A percentile compares a stretch with the other conserved stretches of the same genome.
These are phyloP conservation scores for Albatrellus ellisii DNA, from an alignment of 768 basidiomycete genomes.

Conservation along the genomic window DNA sequence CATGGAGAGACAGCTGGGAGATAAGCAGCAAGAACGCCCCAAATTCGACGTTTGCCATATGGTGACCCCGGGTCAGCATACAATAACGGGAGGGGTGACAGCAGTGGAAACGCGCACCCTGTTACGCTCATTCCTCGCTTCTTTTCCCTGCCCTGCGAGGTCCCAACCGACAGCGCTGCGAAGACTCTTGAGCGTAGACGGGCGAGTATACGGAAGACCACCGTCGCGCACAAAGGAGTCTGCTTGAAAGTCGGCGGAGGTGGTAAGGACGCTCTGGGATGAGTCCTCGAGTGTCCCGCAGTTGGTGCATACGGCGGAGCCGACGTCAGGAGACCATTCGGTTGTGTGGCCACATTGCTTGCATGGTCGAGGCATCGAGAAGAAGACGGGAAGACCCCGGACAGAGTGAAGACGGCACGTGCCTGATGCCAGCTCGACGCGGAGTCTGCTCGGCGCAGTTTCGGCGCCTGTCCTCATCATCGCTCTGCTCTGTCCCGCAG, in stretches of 20 bases:
- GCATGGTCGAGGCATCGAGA: constrained; percentile 5
- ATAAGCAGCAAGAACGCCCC: background rate
- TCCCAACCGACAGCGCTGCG: constrained; percentile 42
- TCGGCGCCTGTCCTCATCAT: too few species aligned
- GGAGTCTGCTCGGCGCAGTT: too few species aligned
- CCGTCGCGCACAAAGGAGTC: constrained; percentile 22
- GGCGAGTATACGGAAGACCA: constrained; percentile 16
- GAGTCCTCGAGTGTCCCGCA: constrained; percentile 65
- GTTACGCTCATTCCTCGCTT: constrained; percentile 52
- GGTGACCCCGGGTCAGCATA: background rate
- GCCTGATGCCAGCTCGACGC: too few species aligned
- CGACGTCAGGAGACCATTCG: constrained; percentile 10
- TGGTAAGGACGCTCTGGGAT: constrained; percentile 43
- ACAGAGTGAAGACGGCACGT: background rate
- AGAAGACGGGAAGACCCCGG: background rate
- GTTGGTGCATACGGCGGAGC: constrained; percentile 39
- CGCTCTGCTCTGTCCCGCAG: too few species aligned
- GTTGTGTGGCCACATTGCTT: constrained; percentile 10
- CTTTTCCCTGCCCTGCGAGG: constrained; percentile 52
- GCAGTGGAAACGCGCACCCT: constrained; percentile 30
- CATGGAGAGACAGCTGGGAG: constrained; percentile 44
- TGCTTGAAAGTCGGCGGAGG: constrained; percentile 24
- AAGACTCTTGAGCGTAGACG: constrained; percentile 31
- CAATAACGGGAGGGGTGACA: constrained; percentile 10
- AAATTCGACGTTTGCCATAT: background rate